Evolutionary conservation across 768 basidiomycete species (phyloP).

Genomic region (Leccinellum rugosiceps): DNA sequence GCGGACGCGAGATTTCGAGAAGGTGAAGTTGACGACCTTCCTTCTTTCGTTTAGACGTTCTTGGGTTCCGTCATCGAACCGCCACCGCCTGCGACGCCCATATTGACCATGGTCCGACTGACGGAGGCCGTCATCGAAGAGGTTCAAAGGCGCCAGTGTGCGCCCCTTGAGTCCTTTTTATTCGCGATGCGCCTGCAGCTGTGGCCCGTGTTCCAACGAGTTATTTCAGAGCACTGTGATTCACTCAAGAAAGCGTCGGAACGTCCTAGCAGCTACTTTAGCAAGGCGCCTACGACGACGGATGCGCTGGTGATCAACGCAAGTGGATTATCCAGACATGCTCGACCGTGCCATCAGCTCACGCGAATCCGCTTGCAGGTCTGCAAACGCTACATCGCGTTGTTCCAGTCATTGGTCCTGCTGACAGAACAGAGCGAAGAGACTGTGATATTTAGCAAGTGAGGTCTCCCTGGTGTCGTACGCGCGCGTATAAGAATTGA

Average conservation of each 20-base stretch:
- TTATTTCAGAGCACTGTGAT: conserved; percentile 81
- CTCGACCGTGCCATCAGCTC: neutral
- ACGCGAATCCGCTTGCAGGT: conserved; percentile 39
- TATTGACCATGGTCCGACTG: conserved; percentile 89
- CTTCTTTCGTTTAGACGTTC: conserved; percentile 50
- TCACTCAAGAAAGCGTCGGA: conserved; percentile 81
- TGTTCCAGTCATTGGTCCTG: conserved; percentile 82
- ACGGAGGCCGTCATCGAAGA: conserved; percentile 77
- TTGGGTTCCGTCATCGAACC: conserved; percentile 67
- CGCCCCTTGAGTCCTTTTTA: conserved; percentile 78
- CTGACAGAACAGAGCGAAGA: conserved; percentile 85
- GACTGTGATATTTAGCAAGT: conserved; percentile 97
- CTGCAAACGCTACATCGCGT: conserved; percentile 68
- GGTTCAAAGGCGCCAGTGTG: conserved; percentile 72
- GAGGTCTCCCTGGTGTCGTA: conserved; percentile 23
- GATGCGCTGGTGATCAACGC: conserved; percentile 66
- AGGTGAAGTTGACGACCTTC: neutral
- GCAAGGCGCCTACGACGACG: conserved; percentile 58
- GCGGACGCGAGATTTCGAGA: neutral
- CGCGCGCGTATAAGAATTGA: neutral
- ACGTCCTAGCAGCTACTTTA: conserved; percentile 61
- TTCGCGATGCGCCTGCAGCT: conserved; percentile 78
- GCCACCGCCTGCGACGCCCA: conserved; percentile 66
- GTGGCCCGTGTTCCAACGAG: conserved; percentile 93
- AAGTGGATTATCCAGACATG: conserved; percentile 21